These are phyloP conservation scores for Tremellales sp. DNA, from an alignment of 1,284 basidiomycete species.

Conservation along the genomic window DNA sequence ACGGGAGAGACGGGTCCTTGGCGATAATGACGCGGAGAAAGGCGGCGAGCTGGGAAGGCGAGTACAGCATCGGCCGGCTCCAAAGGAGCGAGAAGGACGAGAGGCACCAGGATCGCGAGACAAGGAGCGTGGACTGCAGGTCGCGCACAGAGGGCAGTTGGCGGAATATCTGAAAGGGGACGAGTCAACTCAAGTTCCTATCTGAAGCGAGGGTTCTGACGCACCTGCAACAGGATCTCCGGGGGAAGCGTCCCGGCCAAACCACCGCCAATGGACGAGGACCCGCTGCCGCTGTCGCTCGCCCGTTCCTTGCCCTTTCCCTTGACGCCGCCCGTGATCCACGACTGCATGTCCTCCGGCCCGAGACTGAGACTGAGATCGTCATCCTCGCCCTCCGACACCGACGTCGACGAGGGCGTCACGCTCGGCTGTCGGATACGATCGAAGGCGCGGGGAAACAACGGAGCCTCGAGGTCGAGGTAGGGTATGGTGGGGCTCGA, in stretches of 20 bases:
- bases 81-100: conserved; percentile 93
- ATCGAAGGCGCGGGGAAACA: no score
- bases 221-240: conserved; percentile 63
- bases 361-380: conserved; percentile 2
- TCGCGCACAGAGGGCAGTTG: conserved; percentile 71
- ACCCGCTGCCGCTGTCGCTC: conserved; percentile 5
- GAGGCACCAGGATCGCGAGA: conserved; percentile 90
- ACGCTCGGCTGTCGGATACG: conserved; percentile 1
- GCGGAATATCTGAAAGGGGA: conserved; percentile 72
- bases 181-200: neutral
- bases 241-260: conserved; percentile 61
- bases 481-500: no score
- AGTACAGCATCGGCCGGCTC: conserved; percentile 76
- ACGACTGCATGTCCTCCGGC: conserved; percentile 12
- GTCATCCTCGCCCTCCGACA: conserved; percentile 22
- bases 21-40: conserved; percentile 29
- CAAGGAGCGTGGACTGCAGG: conserved; percentile 70
- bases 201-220: neutral
- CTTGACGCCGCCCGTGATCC: conserved; percentile 1
- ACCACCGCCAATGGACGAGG: conserved; percentile 6
- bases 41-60: conserved; percentile 52
- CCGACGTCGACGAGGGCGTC: conserved; percentile 23
- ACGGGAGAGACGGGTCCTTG: conserved; percentile 70
- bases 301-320: conserved; percentile 6
- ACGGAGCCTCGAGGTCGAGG: no score